phyloP scores from a whole-genome alignment of 805 yeast species.

The Wickerhamiella spandovensis region DNA sequence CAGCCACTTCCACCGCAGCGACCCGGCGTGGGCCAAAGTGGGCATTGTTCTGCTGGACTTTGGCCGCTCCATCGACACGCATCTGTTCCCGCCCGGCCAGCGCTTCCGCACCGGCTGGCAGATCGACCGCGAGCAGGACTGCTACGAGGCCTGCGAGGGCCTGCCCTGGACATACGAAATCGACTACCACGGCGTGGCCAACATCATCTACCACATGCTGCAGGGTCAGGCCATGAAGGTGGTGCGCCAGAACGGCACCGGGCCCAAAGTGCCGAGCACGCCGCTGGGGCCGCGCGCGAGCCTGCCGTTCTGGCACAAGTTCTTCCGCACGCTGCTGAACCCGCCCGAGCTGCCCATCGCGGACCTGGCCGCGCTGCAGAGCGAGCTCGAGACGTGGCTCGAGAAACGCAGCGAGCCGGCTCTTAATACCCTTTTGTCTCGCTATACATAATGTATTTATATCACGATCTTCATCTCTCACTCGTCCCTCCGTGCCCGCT shows the following conservation, averaged over 20 bases:
- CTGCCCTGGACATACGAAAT: conserved; percentile 65
- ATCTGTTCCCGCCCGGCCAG: conserved; percentile 36
- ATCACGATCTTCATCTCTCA: too few relatives aligned
- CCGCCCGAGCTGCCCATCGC: conserved; percentile 36
- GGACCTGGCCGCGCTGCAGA: conserved; percentile 25
- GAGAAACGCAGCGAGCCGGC: conserved; percentile 6
- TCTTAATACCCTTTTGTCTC: neutral
- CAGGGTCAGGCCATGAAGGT: neutral
- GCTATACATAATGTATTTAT: neutral
- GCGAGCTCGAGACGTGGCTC: conserved; percentile 33
- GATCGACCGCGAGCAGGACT: conserved; percentile 48
- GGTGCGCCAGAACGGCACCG: neutral
- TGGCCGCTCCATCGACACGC: conserved; percentile 65
- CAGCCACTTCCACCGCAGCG: conserved; percentile 17
- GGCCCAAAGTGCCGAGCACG: neutral
- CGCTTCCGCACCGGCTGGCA: conserved; percentile 49
- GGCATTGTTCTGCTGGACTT: conserved; percentile 64
- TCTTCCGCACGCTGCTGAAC: conserved; percentile 54
- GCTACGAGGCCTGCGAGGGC: conserved; percentile 50
- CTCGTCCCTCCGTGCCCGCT: too few relatives aligned
- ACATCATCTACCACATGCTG: conserved; percentile 55
- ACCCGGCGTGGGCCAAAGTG: conserved; percentile 31
- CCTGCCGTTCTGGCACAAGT: conserved; percentile 42
- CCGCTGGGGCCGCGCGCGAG: neutral
- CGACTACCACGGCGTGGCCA: conserved; percentile 75